Conservation (phyloP, 2,329 filamentous ascomycete species). For the Rutstroemia sp. region DNA sequence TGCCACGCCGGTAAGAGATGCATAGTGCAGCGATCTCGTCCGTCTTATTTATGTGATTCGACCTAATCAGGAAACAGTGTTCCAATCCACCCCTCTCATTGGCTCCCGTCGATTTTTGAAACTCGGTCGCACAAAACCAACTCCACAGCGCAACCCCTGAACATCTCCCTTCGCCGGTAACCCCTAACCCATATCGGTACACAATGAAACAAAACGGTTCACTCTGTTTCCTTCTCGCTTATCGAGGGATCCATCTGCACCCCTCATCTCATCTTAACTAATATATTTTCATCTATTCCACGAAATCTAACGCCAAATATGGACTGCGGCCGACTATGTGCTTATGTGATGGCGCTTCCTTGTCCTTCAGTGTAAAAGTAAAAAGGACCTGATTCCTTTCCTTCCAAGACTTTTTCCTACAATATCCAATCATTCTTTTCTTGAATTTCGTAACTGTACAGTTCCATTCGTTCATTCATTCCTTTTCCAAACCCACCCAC, state of each 20-base stretch:
- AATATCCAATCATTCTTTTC: background rate
- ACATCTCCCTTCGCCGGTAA: background rate
- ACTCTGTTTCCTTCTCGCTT: background rate
- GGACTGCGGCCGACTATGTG: background rate
- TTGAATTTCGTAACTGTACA: background rate
- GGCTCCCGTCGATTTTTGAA: background rate
- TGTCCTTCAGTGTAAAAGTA: background rate
- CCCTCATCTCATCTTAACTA: constrained; percentile 4
- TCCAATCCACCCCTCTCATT: too few relatives aligned
- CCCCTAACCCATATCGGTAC: background rate
- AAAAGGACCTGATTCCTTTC: background rate
- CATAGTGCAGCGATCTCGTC: too few relatives aligned
- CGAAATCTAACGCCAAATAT: background rate
- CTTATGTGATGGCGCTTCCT: background rate
- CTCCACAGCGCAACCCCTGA: constrained; percentile 1
- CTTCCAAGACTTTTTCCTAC: background rate
- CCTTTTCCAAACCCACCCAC: background rate
- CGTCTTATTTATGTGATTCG: too few relatives aligned
- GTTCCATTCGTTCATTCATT: background rate
- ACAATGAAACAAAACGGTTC: constrained; percentile 1
- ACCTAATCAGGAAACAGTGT: too few relatives aligned
- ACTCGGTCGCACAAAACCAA: background rate
- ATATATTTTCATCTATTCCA: constrained; percentile 6
- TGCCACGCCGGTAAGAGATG: too few relatives aligned
- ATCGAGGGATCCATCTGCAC: background rate